These are phyloP conservation scores for Chlorella variabilis DNA, from an alignment of 163 green algal genomes.

Conservation along the genomic window DNA sequence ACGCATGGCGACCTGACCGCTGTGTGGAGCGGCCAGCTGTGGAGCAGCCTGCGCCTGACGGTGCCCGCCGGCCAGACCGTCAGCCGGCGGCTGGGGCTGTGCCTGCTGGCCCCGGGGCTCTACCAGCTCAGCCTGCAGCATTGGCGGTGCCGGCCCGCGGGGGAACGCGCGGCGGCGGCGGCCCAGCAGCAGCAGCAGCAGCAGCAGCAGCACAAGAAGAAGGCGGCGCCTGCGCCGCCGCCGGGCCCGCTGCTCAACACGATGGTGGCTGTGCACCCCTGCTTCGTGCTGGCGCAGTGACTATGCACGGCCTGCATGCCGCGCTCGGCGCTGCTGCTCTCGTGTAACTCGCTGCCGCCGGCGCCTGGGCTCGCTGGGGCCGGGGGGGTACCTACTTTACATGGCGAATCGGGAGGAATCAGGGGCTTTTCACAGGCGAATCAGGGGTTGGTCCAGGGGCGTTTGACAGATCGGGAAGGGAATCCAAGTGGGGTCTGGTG, in stretches of 20 bases:
- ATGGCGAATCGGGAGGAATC: too few relatives aligned
- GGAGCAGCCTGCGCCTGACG: not conserved
- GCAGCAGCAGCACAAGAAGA: not conserved
- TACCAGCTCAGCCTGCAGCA: slow-evolving; percentile 43
- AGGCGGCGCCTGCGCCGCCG: not conserved
- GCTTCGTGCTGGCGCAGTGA: slow-evolving; percentile 32
- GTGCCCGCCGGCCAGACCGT: slow-evolving; percentile 19
- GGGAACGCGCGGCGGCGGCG: not conserved
- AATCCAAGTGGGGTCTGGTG: too few relatives aligned
- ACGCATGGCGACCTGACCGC: slow-evolving; percentile 1
- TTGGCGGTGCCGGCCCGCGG: slow-evolving; percentile 18
- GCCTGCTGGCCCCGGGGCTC: slow-evolving; percentile 41
- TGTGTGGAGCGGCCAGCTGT: slow-evolving; percentile 27
- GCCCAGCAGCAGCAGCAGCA: not conserved
- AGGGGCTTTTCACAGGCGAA: too few relatives aligned
- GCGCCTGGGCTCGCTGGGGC: too few relatives aligned
- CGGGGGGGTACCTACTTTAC: too few relatives aligned
- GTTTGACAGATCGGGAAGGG: too few relatives aligned
- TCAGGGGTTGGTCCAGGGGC: too few relatives aligned
- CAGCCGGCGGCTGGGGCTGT: slow-evolving; percentile 28
- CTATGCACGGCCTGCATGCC: too few relatives aligned
- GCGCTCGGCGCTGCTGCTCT: too few relatives aligned
- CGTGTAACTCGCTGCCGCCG: too few relatives aligned
- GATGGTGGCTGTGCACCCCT: slow-evolving; percentile 20
- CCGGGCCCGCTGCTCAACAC: slow-evolving; percentile 21